phyloP scores from a whole-genome alignment of 352 stramenopile species.

The Globisporangium mamillatum region DNA sequence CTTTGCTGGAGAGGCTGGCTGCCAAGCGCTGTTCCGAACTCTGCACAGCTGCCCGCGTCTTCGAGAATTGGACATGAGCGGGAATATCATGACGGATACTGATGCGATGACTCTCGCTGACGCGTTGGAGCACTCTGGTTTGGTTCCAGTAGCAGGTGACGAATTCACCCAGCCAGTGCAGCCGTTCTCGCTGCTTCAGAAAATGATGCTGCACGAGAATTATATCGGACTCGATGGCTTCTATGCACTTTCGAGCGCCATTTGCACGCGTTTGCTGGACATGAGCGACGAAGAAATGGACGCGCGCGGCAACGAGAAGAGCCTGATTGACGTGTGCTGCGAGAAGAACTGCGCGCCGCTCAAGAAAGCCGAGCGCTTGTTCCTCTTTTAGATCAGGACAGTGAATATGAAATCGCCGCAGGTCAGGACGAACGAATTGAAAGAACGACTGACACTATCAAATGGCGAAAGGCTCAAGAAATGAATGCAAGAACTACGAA shows the following conservation, averaged over 20 bases:
- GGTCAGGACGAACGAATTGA: not conserved
- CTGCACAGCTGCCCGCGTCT: constrained; percentile 28
- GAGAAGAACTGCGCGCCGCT: constrained; percentile 13
- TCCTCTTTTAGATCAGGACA: constrained; percentile 6
- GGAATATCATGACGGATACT: constrained; percentile 62
- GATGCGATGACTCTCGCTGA: constrained; percentile 43
- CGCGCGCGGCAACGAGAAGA: constrained; percentile 2
- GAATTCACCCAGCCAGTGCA: not conserved
- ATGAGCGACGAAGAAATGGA: constrained; percentile 13
- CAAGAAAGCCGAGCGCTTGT: constrained; percentile 8
- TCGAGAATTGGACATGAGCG: constrained; percentile 34
- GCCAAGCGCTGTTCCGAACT: constrained; percentile 27
- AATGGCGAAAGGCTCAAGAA: not conserved
- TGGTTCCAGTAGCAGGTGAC: no score
- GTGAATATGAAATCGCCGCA: not conserved
- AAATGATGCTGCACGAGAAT: constrained; percentile 52
- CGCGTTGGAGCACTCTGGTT: constrained; percentile 25
- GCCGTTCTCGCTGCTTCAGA: constrained; percentile 25
- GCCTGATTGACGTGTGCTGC: constrained; percentile 9
- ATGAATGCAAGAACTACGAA: not conserved
- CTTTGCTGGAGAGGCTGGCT: constrained; percentile 59
- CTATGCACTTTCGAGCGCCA: constrained; percentile 47
- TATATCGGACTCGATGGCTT: constrained; percentile 69
- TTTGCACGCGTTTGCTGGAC: constrained; percentile 17
- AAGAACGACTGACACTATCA: no score